phyloP scores from a whole-genome alignment of 768 basidiomycete genomes.

The Mycena pura region DNA sequence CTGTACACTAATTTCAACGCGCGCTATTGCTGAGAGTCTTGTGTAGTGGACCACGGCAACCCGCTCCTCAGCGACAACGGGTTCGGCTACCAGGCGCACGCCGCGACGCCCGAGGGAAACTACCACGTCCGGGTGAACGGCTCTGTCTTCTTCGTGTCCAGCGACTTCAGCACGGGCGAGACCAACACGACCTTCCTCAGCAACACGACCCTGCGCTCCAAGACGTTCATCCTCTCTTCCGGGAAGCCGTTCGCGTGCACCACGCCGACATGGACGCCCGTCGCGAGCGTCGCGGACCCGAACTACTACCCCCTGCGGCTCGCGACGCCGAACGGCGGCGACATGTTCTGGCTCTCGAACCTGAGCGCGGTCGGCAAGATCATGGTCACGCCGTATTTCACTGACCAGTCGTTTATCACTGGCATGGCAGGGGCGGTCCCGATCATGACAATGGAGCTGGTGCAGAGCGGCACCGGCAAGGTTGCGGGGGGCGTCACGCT shows the following conservation, averaged over 20 bases:
- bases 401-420: not conserved
- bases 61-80: not conserved
- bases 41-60: not conserved
- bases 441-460: constrained; percentile 4
- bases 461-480: not conserved
- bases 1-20: not conserved
- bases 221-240: not conserved
- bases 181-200: not conserved
- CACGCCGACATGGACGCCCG: not conserved
- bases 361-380: not conserved
- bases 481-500: not conserved
- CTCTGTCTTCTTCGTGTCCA: not conserved
- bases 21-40: not conserved
- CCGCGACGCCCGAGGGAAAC: constrained; percentile 6
- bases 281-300: not conserved
- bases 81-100: not conserved
- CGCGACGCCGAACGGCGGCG: not conserved
- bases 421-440: not conserved
- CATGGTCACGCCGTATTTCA: not conserved
- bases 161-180: not conserved
- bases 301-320: not conserved
- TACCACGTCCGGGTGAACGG: constrained; percentile 14
- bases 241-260: not conserved
- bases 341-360: not conserved
- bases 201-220: not conserved